Evolutionary conservation across 2,329 filamentous ascomycete species (phyloP), one percentile per base, ranked within the genome.

Genomic region (Thermoascus crustaceus): DNA sequence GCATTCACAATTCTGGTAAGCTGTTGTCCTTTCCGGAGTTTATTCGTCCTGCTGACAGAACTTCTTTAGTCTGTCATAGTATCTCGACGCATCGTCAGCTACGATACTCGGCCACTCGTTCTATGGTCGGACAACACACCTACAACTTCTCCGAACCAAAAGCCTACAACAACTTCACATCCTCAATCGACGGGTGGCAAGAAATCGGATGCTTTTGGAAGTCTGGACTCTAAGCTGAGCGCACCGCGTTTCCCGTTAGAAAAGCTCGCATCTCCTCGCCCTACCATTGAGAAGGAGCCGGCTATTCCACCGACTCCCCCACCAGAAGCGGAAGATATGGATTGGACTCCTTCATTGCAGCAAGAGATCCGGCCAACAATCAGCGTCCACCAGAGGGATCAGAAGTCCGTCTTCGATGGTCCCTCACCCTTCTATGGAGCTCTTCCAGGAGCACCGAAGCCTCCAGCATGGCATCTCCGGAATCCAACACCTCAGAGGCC

Each of bases 321-420:
- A 9, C 55, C 58, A 4, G 62, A 64, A 32, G 50, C 46, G 11
- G 65, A 68, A 40, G 57, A 56, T 26, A 71, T 71, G 68, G 68
- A 71, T 40, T 71, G 68, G 68, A 65, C 63, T 21, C 68, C 68
- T n/a, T 64, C 66, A 22, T 41, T 50, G 25, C 56, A 63, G 25
- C 52, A 59, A 35, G 42, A 57, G 13, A 49, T 63, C 13, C 52
- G 50, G 29, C 56, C 57, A 20, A 58, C 32, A 5, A 42, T 54
- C 9, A 54, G 53, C 33, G 42, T 55, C n/a, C 42, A 49, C 19
- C 48, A 50, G 23, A 52, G 54, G 27, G 48, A 56, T 26, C 48
- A 48, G 30, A 50, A 43, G 16, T 51, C 50, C 29, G 43, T 57
- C 19, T 45, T 54, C 9, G 47, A 55, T 30, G 54, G 50, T 4